These are phyloP conservation scores for Acidiella bohemica DNA, from an alignment of 495 filamentous ascomycete species.

Conservation along the genomic window DNA sequence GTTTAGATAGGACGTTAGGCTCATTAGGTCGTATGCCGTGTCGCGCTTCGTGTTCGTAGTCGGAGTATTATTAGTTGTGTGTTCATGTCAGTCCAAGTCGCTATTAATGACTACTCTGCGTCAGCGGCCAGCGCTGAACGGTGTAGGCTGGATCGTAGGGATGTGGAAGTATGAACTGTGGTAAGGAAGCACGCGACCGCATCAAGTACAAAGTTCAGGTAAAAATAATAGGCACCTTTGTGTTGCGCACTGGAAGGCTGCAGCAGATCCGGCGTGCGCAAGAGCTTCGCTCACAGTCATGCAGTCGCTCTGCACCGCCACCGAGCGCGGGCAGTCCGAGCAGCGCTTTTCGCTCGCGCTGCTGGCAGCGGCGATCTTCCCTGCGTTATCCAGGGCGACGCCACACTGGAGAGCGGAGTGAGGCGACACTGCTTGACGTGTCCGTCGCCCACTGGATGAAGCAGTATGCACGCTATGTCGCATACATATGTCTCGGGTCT, in stretches of 20 bases:
- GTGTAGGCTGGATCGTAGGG: too few relatives aligned
- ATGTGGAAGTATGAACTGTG: neutral
- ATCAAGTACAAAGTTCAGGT: neutral
- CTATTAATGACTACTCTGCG: conserved; percentile 2
- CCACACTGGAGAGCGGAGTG: neutral
- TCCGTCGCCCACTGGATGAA: neutral
- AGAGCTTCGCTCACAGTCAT: conserved; percentile 6
- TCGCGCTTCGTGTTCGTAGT: conserved; percentile 3
- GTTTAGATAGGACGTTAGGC: too few relatives aligned
- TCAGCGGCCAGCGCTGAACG: conserved; percentile 19
- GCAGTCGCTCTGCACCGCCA: conserved; percentile 11
- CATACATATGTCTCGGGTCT: neutral
- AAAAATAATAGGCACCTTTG: conserved; percentile 7
- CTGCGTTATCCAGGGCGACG: conserved; percentile 2
- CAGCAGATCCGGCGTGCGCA: conserved; percentile 6
- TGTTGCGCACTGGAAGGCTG: conserved; percentile 4
- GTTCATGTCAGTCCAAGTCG: conserved; percentile 1
- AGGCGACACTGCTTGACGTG: conserved; percentile 10
- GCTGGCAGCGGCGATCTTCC: conserved; percentile 7
- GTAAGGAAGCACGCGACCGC: neutral
- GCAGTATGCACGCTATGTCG: neutral
- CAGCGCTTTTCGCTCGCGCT: neutral
- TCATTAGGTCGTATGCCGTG: conserved; percentile 8
- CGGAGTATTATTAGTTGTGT: neutral
- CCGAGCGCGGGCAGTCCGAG: conserved; percentile 2